These are phyloP conservation scores for Inonotus obliquus DNA, from an alignment of 1,284 basidiomycete genomes.

Conservation along the genomic window DNA sequence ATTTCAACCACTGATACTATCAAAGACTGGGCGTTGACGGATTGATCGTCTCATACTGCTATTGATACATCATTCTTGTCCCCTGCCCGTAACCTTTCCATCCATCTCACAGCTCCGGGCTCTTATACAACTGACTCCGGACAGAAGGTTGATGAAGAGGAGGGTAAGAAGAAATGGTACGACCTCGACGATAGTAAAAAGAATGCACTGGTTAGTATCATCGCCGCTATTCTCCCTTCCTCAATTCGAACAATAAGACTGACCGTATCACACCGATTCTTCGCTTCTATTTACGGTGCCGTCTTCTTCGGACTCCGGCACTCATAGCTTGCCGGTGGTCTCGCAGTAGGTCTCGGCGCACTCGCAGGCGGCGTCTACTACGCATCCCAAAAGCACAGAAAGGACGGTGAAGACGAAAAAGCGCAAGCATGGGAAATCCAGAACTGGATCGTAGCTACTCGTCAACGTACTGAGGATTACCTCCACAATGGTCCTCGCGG, in stretches of 20 bases:
- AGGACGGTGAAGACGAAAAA: slow-evolving; percentile 55
- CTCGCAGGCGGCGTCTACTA: slow-evolving; percentile 41
- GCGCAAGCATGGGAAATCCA: slow-evolving; percentile 45
- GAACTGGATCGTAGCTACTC: slow-evolving; percentile 57
- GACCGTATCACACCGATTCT: background rate
- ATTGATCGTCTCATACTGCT: background rate
- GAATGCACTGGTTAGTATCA: slow-evolving; percentile 45
- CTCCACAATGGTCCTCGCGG: slow-evolving; percentile 38
- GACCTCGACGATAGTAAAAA: slow-evolving; percentile 54
- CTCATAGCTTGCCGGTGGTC: slow-evolving; percentile 56
- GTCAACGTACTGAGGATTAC: slow-evolving; percentile 46
- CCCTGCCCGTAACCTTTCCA: slow-evolving; percentile 18
- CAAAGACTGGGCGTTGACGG: background rate
- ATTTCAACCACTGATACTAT: background rate
- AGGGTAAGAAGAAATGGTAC: slow-evolving; percentile 54
- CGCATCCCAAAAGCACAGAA: slow-evolving; percentile 52
- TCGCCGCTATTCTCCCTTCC: background rate
- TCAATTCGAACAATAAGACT: background rate
- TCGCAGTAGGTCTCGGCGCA: slow-evolving; percentile 47
- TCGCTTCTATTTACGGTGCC: background rate
- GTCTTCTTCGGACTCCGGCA: background rate
- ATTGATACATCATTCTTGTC: background rate
- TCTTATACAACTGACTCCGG: slow-evolving; percentile 31
- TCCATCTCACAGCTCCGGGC: slow-evolving; percentile 13
- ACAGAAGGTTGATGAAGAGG: slow-evolving; percentile 39